Conservation (phyloP, 2,329 filamentous ascomycete genomes). For the Pyricularia grisea region DNA sequence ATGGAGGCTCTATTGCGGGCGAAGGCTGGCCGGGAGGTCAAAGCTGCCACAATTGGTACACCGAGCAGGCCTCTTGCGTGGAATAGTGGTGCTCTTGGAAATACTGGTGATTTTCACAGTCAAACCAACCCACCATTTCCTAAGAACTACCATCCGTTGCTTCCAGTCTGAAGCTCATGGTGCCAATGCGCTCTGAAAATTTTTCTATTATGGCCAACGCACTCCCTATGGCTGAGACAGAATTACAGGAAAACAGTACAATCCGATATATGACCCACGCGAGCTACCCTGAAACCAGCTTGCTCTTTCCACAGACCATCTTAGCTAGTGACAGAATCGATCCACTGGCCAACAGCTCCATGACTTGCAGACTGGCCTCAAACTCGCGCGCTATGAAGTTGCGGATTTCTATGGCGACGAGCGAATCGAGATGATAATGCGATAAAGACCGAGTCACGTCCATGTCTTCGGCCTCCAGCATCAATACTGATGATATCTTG, state of each 20-base stretch:
- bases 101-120: too few relatives aligned
- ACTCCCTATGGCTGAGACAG: too few relatives aligned
- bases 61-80: background rate
- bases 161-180: too few relatives aligned
- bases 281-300: conserved; percentile 19
- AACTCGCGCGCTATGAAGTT: conserved; percentile 41
- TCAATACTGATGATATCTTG: conserved; percentile 38
- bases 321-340: conserved; percentile 18
- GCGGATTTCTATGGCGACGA: conserved; percentile 39
- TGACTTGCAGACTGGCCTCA: conserved; percentile 39
- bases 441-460: conserved; percentile 31
- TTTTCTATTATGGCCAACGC: too few relatives aligned
- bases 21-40: background rate
- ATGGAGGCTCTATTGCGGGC: background rate
- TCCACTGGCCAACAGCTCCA: conserved; percentile 43
- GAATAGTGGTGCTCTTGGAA: too few relatives aligned
- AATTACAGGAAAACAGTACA: too few relatives aligned
- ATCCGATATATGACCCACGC: background rate
- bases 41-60: background rate
- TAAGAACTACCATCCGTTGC: too few relatives aligned
- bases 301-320: conserved; percentile 15
- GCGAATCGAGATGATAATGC: conserved; percentile 35
- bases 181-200: too few relatives aligned
- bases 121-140: too few relatives aligned
- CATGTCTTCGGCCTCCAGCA: conserved; percentile 38